phyloP scores from a whole-genome alignment of 192 early-diverging fungal species.

The Kappamyces sp. region DNA sequence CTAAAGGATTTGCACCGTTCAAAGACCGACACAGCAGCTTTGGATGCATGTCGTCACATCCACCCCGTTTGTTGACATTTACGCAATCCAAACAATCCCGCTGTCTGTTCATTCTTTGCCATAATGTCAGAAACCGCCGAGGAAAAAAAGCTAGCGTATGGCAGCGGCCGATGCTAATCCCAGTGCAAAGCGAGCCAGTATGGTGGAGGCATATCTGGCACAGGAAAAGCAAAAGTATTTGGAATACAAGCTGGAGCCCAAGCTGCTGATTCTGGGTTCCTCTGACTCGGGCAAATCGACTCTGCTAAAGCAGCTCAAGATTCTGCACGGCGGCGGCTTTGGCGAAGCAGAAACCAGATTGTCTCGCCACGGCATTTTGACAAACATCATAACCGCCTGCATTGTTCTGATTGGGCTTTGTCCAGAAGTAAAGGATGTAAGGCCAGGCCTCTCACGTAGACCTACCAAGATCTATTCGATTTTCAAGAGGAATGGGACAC shows the following conservation, averaged over 20 bases:
- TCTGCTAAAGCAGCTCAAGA: constrained; percentile 43
- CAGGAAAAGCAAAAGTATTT: constrained; percentile 3
- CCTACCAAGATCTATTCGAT: too few species aligned
- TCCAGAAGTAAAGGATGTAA: too few species aligned
- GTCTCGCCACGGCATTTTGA: constrained; percentile 18
- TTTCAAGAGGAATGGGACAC: too few species aligned
- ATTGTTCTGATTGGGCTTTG: too few species aligned
- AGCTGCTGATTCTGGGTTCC: constrained; percentile 39
- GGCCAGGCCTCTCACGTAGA: too few species aligned
- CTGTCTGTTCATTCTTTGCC: too few species aligned
- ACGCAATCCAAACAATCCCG: not conserved
- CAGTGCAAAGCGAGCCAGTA: not conserved
- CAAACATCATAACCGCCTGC: constrained; percentile 24
- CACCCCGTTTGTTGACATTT: not conserved
- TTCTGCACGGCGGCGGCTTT: constrained; percentile 40
- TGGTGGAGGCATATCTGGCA: constrained; percentile 2
- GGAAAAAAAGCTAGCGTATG: not conserved
- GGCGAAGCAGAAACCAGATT: constrained; percentile 21
- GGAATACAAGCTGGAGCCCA: constrained; percentile 21
- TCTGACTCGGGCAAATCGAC: constrained; percentile 49
- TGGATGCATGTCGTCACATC: constrained; percentile 2
- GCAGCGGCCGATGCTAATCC: not conserved
- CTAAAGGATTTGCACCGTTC: not conserved
- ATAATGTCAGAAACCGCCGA: not conserved
- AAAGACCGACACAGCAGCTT: not conserved